Conservation (phyloP, 176 grass and related monocot species). For the Phragmites australis region DNA sequence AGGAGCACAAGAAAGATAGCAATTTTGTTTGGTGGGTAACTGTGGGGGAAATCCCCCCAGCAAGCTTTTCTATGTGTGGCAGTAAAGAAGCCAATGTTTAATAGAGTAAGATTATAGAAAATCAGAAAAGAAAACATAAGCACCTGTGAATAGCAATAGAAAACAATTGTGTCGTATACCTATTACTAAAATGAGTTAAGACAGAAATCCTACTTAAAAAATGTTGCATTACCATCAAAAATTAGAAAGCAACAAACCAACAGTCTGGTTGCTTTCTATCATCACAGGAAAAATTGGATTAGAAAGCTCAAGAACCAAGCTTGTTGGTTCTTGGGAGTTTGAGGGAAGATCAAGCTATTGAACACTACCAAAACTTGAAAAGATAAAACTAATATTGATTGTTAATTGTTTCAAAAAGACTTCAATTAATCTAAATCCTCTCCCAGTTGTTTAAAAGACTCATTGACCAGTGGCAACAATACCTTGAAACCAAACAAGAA, state of each 20-base stretch:
- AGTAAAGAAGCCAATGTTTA: conserved; percentile 1
- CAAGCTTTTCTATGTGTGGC: no score
- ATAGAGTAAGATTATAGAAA: not conserved
- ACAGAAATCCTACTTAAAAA: not conserved
- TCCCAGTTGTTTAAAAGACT: not conserved
- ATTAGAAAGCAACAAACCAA: not conserved
- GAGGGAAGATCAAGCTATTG: not conserved
- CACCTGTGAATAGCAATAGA: conserved; percentile 7
- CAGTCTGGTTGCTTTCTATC: not conserved
- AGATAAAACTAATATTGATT: not conserved
- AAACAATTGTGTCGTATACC: not conserved
- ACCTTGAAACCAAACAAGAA: no score
- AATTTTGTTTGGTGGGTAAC: no score
- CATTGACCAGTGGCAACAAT: not conserved
- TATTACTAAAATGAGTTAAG: not conserved
- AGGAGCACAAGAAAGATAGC: conserved; percentile 31
- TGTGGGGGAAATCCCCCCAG: no score
- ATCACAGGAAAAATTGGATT: not conserved
- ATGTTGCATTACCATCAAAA: not conserved
- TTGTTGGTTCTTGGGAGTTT: conserved; percentile 1
- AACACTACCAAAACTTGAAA: not conserved
- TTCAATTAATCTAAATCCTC: no score
- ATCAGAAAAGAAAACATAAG: not conserved
- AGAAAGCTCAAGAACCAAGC: not conserved
- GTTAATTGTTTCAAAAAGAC: no score